A percentile compares a stretch with the other conserved stretches of the same genome.
Evolutionary conservation across 495 filamentous ascomycete species (phyloP).

Genomic region (Penicillium pancosmium): DNA sequence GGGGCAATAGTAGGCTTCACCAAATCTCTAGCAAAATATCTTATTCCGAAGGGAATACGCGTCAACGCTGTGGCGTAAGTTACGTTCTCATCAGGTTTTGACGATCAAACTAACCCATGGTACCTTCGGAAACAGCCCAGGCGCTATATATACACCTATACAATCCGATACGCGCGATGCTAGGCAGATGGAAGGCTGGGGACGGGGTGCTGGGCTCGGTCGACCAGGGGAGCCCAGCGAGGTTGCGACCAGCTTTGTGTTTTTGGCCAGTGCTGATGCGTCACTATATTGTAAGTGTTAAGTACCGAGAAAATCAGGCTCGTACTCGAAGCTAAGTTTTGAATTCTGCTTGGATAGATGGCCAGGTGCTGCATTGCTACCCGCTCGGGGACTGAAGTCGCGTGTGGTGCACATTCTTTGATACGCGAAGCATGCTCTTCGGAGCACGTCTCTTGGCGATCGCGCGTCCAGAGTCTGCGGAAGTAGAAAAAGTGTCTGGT

Average conservation of each 20-base stretch:
- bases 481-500: neutral
- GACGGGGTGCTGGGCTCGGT: conserved; percentile 42
- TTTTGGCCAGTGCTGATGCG: conserved; percentile 58
- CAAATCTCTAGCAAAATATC: conserved; percentile 53
- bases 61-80: conserved; percentile 64
- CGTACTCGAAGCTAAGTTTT: neutral
- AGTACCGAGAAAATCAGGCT: neutral
- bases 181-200: conserved; percentile 56
- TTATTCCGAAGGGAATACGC: conserved; percentile 60
- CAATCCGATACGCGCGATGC: conserved; percentile 52
- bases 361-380: conserved; percentile 57
- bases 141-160: conserved; percentile 62
- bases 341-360: conserved; percentile 30
- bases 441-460: neutral
- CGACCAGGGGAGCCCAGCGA: conserved; percentile 63
- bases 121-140: conserved; percentile 37
- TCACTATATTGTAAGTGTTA: conserved; percentile 50
- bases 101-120: neutral
- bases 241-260: conserved; percentile 64
- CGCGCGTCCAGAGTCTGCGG: neutral
- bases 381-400: conserved; percentile 42
- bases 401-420: neutral
- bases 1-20: conserved; percentile 65
- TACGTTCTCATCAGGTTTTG: conserved; percentile 4
- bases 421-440: neutral